Evolutionary conservation across 805 yeast species (phyloP).

Genomic region (Lipomyces anomalus): DNA sequence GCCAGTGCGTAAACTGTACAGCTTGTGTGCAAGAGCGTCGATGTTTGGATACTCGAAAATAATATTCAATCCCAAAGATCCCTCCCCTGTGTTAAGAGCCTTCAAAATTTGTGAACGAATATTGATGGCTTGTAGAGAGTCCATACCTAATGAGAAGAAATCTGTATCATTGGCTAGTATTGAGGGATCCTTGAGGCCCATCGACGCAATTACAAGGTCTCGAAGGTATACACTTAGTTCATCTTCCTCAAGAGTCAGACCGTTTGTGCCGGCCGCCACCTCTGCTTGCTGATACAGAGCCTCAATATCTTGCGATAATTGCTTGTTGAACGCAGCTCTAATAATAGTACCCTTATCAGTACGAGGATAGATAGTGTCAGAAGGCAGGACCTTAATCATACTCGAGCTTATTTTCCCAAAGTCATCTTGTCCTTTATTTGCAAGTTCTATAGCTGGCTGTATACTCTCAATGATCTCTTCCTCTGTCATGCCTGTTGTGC

Average conservation of each 20-base stretch:
- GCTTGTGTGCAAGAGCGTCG: conserved; percentile 6
- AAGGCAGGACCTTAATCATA: conserved; percentile 7
- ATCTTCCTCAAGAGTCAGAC: no score
- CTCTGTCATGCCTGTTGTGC: no score
- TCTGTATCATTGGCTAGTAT: conserved; percentile 6
- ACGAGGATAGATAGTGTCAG: conserved; percentile 12
- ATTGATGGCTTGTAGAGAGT: conserved; percentile 14
- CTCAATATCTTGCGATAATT: conserved; percentile 11
- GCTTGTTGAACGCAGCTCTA: conserved; percentile 16
- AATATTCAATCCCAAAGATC: conserved; percentile 10
- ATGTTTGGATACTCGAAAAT: conserved; percentile 13
- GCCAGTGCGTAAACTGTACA: no score
- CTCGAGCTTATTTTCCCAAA: conserved; percentile 10
- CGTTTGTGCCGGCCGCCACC: no score
- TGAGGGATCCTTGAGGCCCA: no score
- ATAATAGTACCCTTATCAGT: conserved; percentile 20
- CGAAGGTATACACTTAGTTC: no score
- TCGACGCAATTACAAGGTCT: no score
- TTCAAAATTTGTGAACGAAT: no score
- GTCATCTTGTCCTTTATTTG: conserved; percentile 8
- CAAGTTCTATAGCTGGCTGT: conserved; percentile 13
- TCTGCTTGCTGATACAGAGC: no score
- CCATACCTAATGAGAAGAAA: conserved; percentile 16
- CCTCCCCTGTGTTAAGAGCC: no score
- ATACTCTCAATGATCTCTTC: conserved; percentile 11